Evolutionary conservation across 345 rosid species (phyloP), one percentile per base, ranked within the genome.

Genomic region (Pugionium dolabratum): DNA sequence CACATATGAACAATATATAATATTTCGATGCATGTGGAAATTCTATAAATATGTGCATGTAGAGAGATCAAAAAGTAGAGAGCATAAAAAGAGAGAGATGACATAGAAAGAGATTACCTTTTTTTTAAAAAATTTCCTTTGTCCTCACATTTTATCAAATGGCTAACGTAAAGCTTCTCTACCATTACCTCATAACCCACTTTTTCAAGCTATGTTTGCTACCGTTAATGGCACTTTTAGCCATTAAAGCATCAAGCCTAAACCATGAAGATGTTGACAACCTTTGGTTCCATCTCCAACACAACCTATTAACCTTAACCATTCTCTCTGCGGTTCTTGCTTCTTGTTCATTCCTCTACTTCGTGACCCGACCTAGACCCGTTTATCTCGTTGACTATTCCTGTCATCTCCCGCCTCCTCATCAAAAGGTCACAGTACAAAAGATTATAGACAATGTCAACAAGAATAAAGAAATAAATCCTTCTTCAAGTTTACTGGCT

Each of bases 321-420:
- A 36, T 80, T 6, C 70, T 85, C 65, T 79, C 72, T 0, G 59
- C 74, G 1, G 69, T 84, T 5, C 3, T 86, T 9, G 76, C 83
- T 37, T 86, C 84, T 64, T 44, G 80, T 54, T 80, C 75, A 7
- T 73, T 83, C 1, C 64, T 86, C 41, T 85, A 88, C 78, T 83
- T 78, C 76, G 59, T 36, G 72, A 82, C 84, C 79, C 84, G 86
- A 2, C 86, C 93, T 2, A 80, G 79, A 59, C 76, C 78, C 6
- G 72, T 85, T 6, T 90, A 81, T 75, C 66, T 90, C 6, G 80
- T 90, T n/a, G 62, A 90, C 69, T 91, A 88, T 56, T 75, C 93
- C 0, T 91, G 95, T 64, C 86, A 83, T 70, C 83, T 82, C 26
- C 95, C 98, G n/a, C 98, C 96, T 10, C 56, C 77, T 0, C 75